Evolutionary conservation across 257 asterid genomes (phyloP), one percentile per base, ranked within the genome.

Genomic region (Cynanchum wilfordii): DNA sequence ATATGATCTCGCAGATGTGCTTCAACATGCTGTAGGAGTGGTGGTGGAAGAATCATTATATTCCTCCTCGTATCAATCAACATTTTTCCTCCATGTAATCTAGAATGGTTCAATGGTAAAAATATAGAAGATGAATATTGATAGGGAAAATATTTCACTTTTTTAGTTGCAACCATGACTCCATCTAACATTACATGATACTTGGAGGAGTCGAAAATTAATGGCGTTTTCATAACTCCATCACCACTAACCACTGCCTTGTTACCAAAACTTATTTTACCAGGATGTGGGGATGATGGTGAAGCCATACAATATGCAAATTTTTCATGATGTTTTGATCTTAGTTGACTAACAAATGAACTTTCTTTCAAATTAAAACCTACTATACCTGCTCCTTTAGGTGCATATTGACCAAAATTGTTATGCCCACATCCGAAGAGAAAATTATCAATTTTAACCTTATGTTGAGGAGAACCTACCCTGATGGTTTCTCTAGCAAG

Each of bases 221-320:
- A 62, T 7, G 88, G 92, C 0, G 93, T 87, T 19, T 85, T 59
- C 33, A 75, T 85, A 19, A 80, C 84, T 0, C 84, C 82, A 0
- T 4, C 67, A 60, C 90, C 90, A 7, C 82, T 72, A 11, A 87
- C 72, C 9, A 65, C 78, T 5, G 75, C 82, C 2, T 8, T 44
- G 1, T 79, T 89, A 4, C 96, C 95, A 5, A 89, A 87, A 27
- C 69, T 79, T 76, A 92, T 69, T 60, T 74, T 87, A 12, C 91
- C 86, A 0, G 89, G 59, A 29, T 45, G 63, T 5, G 29, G 44
- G 3, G 36, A 69, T 42, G 19, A 66, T 0, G 55, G 33, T 0
- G 91, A 85, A 15, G 80, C 83, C 33, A 92, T 82, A 69, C 97
- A 92, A 1, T 86, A 89, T 0, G 96, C 89, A 58, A 92, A 92